Base-by-base conservation (phyloP, 371 early-diverging fungal species). In the Mortierella sp. region DNA sequence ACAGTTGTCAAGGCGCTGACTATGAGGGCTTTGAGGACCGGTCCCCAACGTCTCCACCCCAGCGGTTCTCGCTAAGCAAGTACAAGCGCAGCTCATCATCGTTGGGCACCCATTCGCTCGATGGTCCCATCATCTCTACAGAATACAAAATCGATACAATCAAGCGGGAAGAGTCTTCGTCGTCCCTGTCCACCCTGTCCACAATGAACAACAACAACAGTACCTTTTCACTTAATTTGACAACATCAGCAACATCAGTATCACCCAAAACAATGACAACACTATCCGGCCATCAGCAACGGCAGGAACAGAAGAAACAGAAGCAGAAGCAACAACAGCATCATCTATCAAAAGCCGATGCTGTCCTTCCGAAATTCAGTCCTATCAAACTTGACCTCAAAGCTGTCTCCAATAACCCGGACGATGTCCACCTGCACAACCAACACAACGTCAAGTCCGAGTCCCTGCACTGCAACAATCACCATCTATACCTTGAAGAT, bases 351-450 rank as follows among this genome's bases (percentile, higher is more conserved):
- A 50, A 29, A 31, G 22, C 53, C 19, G 8, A 58, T 19, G 64
- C 24, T 5, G 40, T 52, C 34, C 14, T 66, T 6, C 79, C 80
- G 5, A 53, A 43, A 19, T 71, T 74, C 65, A 79, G 52, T 31
- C n/a, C 71, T 4, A 75, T 74, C 65, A 81, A 76, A 34, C 40
- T 73, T 34, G 77, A 76, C 41, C 64, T 81, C 37, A 81, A 81
- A 48, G 71, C 77, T 6, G 68, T 81, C 19, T 70, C 81, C 16
- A 81, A 77, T 50, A 68, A 67, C 45, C 71, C 81, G 6, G 74
- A 81, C 5, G 77, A 81, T 34, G 61, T 70, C 9, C 75, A 74
- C 11, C 65, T 76, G 0, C 74, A 73, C 45, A 76, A 73, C 22
- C 70, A 72, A 10, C 76, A 72, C 64, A 71, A 74, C 66, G 9